Percentiles rank a stretch among this genome's conserved stretches.
These are phyloP conservation scores for Colletotrichum tropicicola DNA, from an alignment of 2,329 filamentous ascomycete species.

Conservation along the genomic window DNA sequence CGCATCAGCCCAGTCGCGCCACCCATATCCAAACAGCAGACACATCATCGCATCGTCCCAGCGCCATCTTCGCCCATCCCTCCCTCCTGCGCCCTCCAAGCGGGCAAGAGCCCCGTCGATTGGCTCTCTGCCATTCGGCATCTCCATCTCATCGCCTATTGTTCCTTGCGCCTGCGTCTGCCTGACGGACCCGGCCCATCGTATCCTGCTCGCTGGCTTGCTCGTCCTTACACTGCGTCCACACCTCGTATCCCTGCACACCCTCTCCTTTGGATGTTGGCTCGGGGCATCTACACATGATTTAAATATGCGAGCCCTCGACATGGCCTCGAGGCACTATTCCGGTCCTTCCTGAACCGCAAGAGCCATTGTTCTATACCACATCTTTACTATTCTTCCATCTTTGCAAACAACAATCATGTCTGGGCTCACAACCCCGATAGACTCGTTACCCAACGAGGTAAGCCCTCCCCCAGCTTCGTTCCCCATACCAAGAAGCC, in stretches of 20 bases:
- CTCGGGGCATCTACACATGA: neutral
- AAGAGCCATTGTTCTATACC: neutral
- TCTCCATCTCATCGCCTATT: conserved; percentile 14
- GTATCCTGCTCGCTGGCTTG: neutral
- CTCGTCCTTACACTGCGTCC: neutral
- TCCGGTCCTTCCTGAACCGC: conserved; percentile 1
- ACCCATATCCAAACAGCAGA: conserved; percentile 10
- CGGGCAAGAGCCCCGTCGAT: neutral
- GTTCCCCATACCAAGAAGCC: neutral
- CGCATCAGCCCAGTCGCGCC: conserved; percentile 13
- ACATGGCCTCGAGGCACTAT: neutral
- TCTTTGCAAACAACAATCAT: conserved; percentile 24
- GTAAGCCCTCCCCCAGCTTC: conserved; percentile 29
- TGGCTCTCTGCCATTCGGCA: conserved; percentile 13
- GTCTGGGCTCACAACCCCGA: conserved; percentile 16
- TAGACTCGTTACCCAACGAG: conserved; percentile 46
- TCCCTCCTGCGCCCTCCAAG: neutral
- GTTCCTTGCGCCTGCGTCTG: neutral
- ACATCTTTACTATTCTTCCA: neutral
- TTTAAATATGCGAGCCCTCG: conserved; percentile 19
- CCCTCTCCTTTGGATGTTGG: neutral
- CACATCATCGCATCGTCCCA: conserved; percentile 1
- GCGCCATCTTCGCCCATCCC: neutral
- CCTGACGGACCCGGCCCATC: neutral
- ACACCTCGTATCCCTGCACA: neutral